phyloP scores from a whole-genome alignment of 192 early-diverging fungal species.

The Backusella luteola region DNA sequence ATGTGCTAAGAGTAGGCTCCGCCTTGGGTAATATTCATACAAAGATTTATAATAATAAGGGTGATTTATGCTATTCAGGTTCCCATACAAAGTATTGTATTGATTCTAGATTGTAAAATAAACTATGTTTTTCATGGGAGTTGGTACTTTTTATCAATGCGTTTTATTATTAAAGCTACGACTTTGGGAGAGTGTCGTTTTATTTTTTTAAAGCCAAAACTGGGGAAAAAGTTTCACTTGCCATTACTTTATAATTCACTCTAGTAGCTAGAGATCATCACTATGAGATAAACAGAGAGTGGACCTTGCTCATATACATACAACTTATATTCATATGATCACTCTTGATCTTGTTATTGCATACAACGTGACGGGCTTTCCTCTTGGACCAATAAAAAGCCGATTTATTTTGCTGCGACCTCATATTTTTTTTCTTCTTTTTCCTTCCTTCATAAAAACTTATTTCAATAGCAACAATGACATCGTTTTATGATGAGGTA shows the following conservation, averaged over 20 bases:
- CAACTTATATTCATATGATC: background rate
- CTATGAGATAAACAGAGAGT: too few relatives aligned
- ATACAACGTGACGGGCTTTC: constrained; percentile 1
- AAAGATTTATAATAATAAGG: constrained; percentile 16
- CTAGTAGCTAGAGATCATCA: background rate
- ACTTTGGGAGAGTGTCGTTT: background rate
- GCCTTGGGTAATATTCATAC: constrained; percentile 25
- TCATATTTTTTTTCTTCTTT: constrained; percentile 36
- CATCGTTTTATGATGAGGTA: constrained; percentile 51
- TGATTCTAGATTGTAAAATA: constrained; percentile 17
- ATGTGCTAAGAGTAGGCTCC: constrained; percentile 18
- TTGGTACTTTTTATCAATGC: background rate
- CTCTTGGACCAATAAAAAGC: background rate
- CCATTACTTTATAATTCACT: background rate
- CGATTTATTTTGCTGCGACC: background rate
- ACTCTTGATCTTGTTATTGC: background rate
- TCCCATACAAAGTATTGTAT: constrained; percentile 32
- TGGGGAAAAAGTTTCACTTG: background rate
- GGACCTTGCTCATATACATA: too few relatives aligned
- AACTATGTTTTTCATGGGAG: background rate
- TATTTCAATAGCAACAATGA: constrained; percentile 25
- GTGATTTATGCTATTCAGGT: constrained; percentile 18
- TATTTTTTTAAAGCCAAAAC: background rate
- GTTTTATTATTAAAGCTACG: background rate
- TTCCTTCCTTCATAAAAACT: background rate